Base-by-base conservation (phyloP, 495 filamentous ascomycete species). In the Xylaria grammica region DNA sequence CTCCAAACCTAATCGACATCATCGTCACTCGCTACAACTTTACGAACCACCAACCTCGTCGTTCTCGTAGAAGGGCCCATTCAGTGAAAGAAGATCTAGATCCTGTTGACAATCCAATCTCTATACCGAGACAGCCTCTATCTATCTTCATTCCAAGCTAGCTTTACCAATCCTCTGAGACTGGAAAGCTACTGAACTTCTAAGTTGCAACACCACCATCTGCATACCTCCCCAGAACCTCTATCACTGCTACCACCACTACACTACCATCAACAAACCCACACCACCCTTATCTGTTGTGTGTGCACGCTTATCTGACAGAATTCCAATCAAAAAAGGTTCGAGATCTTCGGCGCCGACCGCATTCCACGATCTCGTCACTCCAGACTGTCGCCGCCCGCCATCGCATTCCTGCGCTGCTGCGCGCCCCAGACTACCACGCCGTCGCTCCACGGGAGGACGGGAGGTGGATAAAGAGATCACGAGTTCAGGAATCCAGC, bases 401-500 rank as follows among this genome's bases (percentile, higher is more conserved):
- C 46, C 52, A 60, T 36, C 69, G 42, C 69, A 72, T 72, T 74
- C 67, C 65, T 65, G 69, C 66, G 69, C 60, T 67, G 68, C 63
- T 68, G 72, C 58, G 63, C 53, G 71, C 54, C 19, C 55, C 50
- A 63, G 60, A 32, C 57, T 60, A 65, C 66, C 72, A 68, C 68
- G 67, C 74, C 72, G 74, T 74, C 70, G 60, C 74, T 76, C 73
- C 68, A 70, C 57, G 72, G 77, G 78, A 74, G 76, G 77, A 72
- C 77, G 71, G 71, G 77, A 68, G 71, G 69, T 74, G 78, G 77
- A 71, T 51, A 74, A 54, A 67, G 55, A 66, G 17, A 50, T 10
- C 27, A 34, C 55, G 27, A 34, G 46, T 19, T 50, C n/a, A 20
- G 48, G 38, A 24, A 60, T 34, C 30, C 4, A 60, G 0, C 30